phyloP scores from a whole-genome alignment of 306 rosid species.

The Castanea mollissima region DNA sequence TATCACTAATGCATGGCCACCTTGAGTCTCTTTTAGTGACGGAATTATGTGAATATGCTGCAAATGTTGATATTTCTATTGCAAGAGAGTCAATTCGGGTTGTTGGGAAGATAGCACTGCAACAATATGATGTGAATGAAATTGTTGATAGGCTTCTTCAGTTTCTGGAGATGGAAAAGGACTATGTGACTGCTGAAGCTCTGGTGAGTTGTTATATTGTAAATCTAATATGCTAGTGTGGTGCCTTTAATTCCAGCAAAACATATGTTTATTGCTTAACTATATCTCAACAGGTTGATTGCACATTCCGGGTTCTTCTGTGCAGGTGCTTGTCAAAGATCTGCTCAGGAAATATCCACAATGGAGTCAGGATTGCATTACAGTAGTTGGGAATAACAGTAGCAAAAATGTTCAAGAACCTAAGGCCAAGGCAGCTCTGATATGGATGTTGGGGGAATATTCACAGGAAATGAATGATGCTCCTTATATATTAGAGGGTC shows the following conservation, averaged over 20 bases:
- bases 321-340: constrained; percentile 97
- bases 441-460: constrained; percentile 99
- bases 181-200: constrained; percentile 98
- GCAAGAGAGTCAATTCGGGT: constrained; percentile 99
- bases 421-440: constrained; percentile 97
- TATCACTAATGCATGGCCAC: constrained; percentile 29
- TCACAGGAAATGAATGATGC: constrained; percentile 97
- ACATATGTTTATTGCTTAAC: constrained; percentile 15
- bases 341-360: constrained; percentile 95
- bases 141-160: constrained; percentile 98
- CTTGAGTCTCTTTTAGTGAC: constrained; percentile 68
- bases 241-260: constrained; percentile 16
- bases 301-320: constrained; percentile 30
- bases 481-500: constrained; percentile 82
- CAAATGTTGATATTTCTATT: constrained; percentile 98
- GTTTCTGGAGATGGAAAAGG: constrained; percentile 99
- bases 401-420: constrained; percentile 97
- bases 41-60: constrained; percentile 98
- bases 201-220: constrained; percentile 57
- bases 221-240: constrained; percentile 12
- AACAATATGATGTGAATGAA: constrained; percentile 98
- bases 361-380: constrained; percentile 99
- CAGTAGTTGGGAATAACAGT: constrained; percentile 98
- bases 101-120: constrained; percentile 97
- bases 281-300: constrained; percentile 16